Conservation (phyloP, 345 rosid genomes). For the thale cress (Arabidopsis thaliana) region DNA sequence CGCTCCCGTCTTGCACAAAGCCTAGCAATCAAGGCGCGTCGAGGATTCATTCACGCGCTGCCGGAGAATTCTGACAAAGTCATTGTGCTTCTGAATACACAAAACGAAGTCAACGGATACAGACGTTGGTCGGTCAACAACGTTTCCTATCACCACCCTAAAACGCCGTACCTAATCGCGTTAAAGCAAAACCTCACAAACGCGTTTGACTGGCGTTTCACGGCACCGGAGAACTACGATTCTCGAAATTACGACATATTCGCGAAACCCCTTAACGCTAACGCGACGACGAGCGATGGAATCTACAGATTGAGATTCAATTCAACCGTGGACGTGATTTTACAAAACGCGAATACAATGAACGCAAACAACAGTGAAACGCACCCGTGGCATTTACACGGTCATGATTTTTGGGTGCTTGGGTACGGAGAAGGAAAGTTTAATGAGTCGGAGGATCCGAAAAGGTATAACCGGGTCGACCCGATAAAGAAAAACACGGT, state of each 20-base stretch:
- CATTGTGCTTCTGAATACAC: conserved; percentile 66
- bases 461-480: conserved; percentile 57
- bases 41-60: conserved; percentile 49
- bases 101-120: conserved; percentile 51
- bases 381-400: conserved; percentile 87
- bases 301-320: conserved; percentile 59
- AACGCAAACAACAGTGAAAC: conserved; percentile 55
- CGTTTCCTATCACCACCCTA: conserved; percentile 60
- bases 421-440: conserved; percentile 74
- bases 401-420: conserved; percentile 87
- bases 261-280: conserved; percentile 36
- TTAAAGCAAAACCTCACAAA: conserved; percentile 52
- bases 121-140: conserved; percentile 67
- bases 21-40: conserved; percentile 56
- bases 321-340: conserved; percentile 64
- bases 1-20: conserved; percentile 56
- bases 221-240: conserved; percentile 54
- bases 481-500: conserved; percentile 88
- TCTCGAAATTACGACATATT: conserved; percentile 39
- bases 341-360: conserved; percentile 73
- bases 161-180: conserved; percentile 66
- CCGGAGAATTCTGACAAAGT: conserved; percentile 55
- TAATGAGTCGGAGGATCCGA: conserved; percentile 50
- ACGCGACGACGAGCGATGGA: conserved; percentile 49
- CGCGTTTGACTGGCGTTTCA: conserved; percentile 50